Base-by-base conservation (phyloP, 352 stramenopile genomes). In the Pythium chondricola region DNA sequence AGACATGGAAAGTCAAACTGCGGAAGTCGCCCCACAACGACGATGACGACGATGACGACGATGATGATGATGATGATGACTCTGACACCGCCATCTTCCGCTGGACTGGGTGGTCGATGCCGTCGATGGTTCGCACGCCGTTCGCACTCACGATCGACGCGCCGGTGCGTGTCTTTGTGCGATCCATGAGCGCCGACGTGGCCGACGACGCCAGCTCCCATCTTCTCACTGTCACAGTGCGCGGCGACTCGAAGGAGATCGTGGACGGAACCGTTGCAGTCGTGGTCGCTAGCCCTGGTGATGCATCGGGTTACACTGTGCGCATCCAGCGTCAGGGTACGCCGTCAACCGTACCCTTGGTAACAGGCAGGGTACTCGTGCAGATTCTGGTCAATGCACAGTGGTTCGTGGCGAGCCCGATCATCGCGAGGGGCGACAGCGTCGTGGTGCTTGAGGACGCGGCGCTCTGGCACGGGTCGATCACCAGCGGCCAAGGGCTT, bases 321-420 rank as follows among this genome's bases (percentile, higher is more conserved):
- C 43, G 36, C n/a, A 17, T 52, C 13, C 27, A 46, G 18, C 21
- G 25, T n/a, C 21, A n/a, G 10, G 21, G 10, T 16, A 11, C 17
- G 7, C 3, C 21, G 8, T 37, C 49, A 2, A 2, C 18, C 27
- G 18, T 26, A 6, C 4, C 20, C 5, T 3, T 21, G 3, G 5
- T 20, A 7, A 41, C 51, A 13, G 51, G 51, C 4, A 33, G 51
- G 3, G 4, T 58, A 8, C 35, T 58, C 14, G 22, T 52, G 4
- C 51, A 58, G 10, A 24, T 58, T 2, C 17, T 47, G 13, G 9
- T 51, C 33, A 58, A 58, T 36, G 52, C 51, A 6, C 16, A 44
- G 3, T 18, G 9, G 20, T 46, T 52, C 35, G 26, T 43, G 31
- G 9, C 52, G 0, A 26, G 27, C 11, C 17, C 20, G 25, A n/a